Conservation (phyloP, 2,329 filamentous ascomycete species). For the Pyricularia sp. region DNA sequence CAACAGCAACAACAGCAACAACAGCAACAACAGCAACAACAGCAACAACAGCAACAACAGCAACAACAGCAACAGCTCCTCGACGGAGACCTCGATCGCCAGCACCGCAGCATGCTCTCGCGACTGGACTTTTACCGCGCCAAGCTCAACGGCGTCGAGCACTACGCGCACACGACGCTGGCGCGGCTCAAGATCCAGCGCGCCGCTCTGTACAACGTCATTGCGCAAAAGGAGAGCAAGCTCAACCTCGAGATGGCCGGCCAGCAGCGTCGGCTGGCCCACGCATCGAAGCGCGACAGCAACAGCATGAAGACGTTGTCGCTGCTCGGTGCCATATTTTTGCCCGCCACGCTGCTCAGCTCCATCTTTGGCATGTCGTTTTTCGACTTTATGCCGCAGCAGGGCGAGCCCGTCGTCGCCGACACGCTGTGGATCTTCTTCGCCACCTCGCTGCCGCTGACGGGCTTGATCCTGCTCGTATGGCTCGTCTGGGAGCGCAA, state of each 20-base stretch:
- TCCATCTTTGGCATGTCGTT: slow-evolving; percentile 56
- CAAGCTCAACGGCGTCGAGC: slow-evolving; percentile 48
- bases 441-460: slow-evolving; percentile 45
- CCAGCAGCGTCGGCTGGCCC: slow-evolving; percentile 44
- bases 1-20: too few species aligned
- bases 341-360: slow-evolving; percentile 48
- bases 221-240: slow-evolving; percentile 50
- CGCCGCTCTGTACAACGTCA: slow-evolving; percentile 51
- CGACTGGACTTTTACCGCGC: slow-evolving; percentile 46
- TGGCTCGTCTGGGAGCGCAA: slow-evolving; percentile 42
- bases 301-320: slow-evolving; percentile 54
- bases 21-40: too few species aligned
- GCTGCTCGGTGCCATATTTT: slow-evolving; percentile 48
- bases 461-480: slow-evolving; percentile 36
- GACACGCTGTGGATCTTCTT: slow-evolving; percentile 50
- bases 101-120: slow-evolving; percentile 39
- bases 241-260: slow-evolving; percentile 50
- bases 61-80: not conserved
- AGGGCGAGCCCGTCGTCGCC: slow-evolving; percentile 29
- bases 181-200: slow-evolving; percentile 48
- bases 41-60: not conserved
- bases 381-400: slow-evolving; percentile 45
- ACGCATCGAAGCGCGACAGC: slow-evolving; percentile 47
- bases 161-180: slow-evolving; percentile 49
- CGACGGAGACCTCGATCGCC: slow-evolving; percentile 22